Evolutionary conservation across 2,329 filamentous ascomycete species (phyloP).

Genomic region (Alternaria solani): DNA sequence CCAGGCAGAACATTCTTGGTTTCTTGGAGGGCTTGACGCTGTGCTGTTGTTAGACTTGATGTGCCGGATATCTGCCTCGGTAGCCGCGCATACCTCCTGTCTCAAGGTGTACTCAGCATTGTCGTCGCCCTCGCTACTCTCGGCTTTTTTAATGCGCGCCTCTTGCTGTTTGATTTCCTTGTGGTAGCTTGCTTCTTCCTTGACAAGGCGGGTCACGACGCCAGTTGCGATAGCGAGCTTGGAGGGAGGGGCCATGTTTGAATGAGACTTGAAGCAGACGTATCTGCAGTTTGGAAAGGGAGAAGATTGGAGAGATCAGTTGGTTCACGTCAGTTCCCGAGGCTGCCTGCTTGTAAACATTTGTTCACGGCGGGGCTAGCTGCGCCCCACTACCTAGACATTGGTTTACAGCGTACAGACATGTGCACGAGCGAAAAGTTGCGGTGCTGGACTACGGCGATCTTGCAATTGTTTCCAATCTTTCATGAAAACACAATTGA

Average conservation of each 20-base stretch:
- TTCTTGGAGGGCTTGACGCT: slow-evolving; percentile 85
- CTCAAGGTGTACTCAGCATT: slow-evolving; percentile 82
- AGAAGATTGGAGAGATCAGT: neutral
- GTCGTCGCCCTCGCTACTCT: slow-evolving; percentile 67
- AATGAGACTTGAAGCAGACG: neutral
- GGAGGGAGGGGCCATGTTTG: slow-evolving; percentile 76
- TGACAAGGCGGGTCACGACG: slow-evolving; percentile 82
- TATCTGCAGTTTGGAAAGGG: neutral
- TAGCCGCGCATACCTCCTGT: slow-evolving; percentile 73
- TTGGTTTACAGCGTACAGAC: slow-evolving; percentile 4
- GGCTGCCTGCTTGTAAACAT: slow-evolving; percentile 24
- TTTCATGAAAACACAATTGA: neutral
- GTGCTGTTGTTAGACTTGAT: slow-evolving; percentile 5
- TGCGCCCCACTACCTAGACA: slow-evolving; percentile 7
- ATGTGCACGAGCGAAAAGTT: neutral
- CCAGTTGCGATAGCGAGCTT: slow-evolving; percentile 81
- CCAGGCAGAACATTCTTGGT: slow-evolving; percentile 83
- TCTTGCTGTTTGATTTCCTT: slow-evolving; percentile 82
- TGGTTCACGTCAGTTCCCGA: slow-evolving; percentile 4
- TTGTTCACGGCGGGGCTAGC: slow-evolving; percentile 28
- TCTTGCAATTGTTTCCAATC: neutral
- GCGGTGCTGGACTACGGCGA: neutral
- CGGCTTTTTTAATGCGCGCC: slow-evolving; percentile 73
- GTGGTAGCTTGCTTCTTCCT: slow-evolving; percentile 91
- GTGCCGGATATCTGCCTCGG: neutral